Base-by-base conservation (phyloP, 1,139 yeast genomes). In the Candida labiduridarum region DNA sequence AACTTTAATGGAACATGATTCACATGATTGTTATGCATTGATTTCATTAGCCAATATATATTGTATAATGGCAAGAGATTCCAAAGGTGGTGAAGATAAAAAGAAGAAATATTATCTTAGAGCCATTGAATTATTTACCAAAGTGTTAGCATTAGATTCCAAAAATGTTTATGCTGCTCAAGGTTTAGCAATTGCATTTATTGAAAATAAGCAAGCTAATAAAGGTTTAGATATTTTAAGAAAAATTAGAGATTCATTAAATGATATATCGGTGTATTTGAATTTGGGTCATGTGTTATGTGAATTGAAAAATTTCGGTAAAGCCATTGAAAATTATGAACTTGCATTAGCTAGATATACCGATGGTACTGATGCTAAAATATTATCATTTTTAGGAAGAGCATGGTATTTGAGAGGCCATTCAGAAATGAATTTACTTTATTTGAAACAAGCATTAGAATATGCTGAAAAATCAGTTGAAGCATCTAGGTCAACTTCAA, bases 121-220 rank as follows among this genome's bases (percentile, higher is more conserved):
- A 68, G 97, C 97, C 14, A 88, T 92, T 19, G 97, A 94, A 67
- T 74, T 92, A 50, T 94, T 85, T 66, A 88, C 91, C 59, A 94
- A 94, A 68, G 97, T 91, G 1, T 74, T 95, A 51, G 85, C 88
- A 46, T 74, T 91, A 35, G 99, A 94, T 69, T 82, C 94, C 5
- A 78, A 81, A 58, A 90, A 94, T 65, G 96, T 94, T 1, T 94
- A 87, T 71, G 99, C 98, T 2, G 99, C 99, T 0, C 99, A 94
- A 68, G 99, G 99, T 48, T 79, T 95, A 56, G 99, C 98, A 1
- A 91, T 94, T 49, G 84, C 92, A 10, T 88, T 90, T 67, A 96
- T 96, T 19, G 98, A 92, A 60, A 87, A 87, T 62, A 89, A 88
- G 61, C 86, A 89, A 53, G 71, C 83, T 19, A 84, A 82, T 40